Evolutionary conservation across 2,329 filamentous ascomycete species (phyloP).

Genomic region (Fusarium buharicum): DNA sequence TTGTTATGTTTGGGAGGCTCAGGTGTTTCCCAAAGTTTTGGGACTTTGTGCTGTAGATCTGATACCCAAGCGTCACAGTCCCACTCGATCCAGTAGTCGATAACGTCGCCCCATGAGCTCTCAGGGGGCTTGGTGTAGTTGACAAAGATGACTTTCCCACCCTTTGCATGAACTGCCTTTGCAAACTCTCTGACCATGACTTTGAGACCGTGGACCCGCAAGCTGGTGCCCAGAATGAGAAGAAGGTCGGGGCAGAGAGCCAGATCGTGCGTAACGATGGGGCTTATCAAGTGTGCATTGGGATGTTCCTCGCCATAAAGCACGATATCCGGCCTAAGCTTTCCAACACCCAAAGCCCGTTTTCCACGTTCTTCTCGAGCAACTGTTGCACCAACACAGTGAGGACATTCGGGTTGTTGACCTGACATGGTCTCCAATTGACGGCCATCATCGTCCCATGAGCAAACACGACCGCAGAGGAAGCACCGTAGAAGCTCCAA

Average conservation of each 20-base stretch:
- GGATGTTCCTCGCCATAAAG: slow-evolving; percentile 80
- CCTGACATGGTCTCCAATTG: slow-evolving; percentile 69
- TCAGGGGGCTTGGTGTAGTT: slow-evolving; percentile 78
- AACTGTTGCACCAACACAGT: slow-evolving; percentile 70
- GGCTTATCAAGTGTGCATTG: slow-evolving; percentile 72
- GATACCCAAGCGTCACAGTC: slow-evolving; percentile 79
- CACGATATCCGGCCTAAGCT: slow-evolving; percentile 77
- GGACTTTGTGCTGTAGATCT: slow-evolving; percentile 68
- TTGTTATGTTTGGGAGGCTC: slow-evolving; percentile 57
- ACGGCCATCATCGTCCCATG: slow-evolving; percentile 68
- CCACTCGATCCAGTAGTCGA: slow-evolving; percentile 80
- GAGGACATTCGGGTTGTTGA: slow-evolving; percentile 73
- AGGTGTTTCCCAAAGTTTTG: slow-evolving; percentile 67
- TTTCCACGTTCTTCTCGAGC: slow-evolving; percentile 73
- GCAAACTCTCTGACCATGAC: slow-evolving; percentile 77
- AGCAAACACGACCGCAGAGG: slow-evolving; percentile 65
- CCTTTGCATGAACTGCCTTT: slow-evolving; percentile 73
- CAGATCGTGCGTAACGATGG: slow-evolving; percentile 74
- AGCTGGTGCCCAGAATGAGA: slow-evolving; percentile 75
- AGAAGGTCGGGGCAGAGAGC: slow-evolving; percentile 72
- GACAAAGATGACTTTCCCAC: slow-evolving; percentile 76
- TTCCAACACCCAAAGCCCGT: slow-evolving; percentile 72
- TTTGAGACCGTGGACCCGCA: slow-evolving; percentile 77
- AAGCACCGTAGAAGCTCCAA: slow-evolving; percentile 72
- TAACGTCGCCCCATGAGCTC: slow-evolving; percentile 76